Base-by-base conservation (phyloP, 225 moss, liverwort and hornwort species). In the Thuidium tamariscinum region DNA sequence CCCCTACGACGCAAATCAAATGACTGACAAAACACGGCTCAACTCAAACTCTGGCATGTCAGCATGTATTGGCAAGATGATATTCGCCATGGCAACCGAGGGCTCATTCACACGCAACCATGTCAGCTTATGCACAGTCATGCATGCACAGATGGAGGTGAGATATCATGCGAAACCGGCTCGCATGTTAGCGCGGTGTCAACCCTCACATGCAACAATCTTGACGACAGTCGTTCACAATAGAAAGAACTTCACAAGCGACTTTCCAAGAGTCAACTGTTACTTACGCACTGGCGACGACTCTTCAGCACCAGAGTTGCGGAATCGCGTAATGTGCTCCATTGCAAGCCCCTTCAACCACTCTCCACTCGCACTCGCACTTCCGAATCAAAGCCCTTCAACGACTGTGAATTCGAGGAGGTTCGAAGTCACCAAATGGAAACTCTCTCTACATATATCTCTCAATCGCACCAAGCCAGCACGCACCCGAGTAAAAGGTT, bases 251-350 rank as follows among this genome's bases (percentile, higher is more conserved):
- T 41, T 41, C 42, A 74, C 36, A 48, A 61, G 36, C 21, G 60
- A 44, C 26, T 46, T 36, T 83, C 56, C 68, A 81, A 64, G 13
- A 49, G 84, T 72, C 57, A 66, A 63, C 34, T 56, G 72, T 23
- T 63, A 88, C 88, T 91, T 86, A 89, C 88, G 84, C 72, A 91
- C 84, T 71, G 91, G 77, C 56, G 86, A 88, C 42, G 79, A 44
- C 76, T 91, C 91, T 65, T 89, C 91, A 13, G 34, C 74, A 7
- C 67, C 73, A 29, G 67, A 44, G 75, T 77, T 86, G 81, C 84
- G 88, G 19, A 91, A 89, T 68, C 83, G 80, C 83, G 52, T 68
- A 48, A 80, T 73, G 81, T 89, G 85, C 46, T 85, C 89, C 87
- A 90, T 90, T 49, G 81, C 71, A 83, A 73, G 73, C 60, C 60